phyloP scores from a whole-genome alignment of 352 stramenopile species.

The Elongisporangium senticosum region DNA sequence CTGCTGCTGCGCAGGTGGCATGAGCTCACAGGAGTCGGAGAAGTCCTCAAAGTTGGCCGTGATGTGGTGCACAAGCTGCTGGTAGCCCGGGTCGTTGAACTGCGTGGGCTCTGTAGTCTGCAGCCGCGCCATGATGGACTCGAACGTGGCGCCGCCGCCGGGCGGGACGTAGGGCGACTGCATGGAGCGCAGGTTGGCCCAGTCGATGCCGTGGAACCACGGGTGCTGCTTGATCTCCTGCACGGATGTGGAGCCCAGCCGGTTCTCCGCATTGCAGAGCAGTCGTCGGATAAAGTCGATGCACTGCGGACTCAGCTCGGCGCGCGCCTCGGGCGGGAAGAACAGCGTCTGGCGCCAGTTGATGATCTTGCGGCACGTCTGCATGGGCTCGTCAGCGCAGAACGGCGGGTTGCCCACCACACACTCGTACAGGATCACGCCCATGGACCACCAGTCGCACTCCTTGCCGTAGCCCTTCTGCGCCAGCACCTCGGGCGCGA shows the following conservation, averaged over 20 bases:
- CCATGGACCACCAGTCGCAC: conserved; percentile 99
- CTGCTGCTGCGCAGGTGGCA: conserved; percentile 11
- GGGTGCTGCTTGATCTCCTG: conserved; percentile 96
- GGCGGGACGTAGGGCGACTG: conserved; percentile 88
- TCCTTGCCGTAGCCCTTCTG: conserved; percentile 81
- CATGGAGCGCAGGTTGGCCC: conserved; percentile 75
- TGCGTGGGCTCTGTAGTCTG: conserved; percentile 65
- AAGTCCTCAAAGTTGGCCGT: conserved; percentile 98
- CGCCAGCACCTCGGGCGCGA: conserved; percentile 96
- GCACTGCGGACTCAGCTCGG: conserved; percentile 70
- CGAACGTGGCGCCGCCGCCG: conserved; percentile 85
- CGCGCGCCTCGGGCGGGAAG: conserved; percentile 64
- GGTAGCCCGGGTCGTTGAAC: conserved; percentile 54
- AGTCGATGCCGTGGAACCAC: conserved; percentile 96
- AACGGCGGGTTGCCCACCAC: conserved; percentile 99
- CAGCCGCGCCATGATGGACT: conserved; percentile 89
- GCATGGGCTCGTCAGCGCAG: conserved; percentile 96
- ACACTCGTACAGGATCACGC: conserved; percentile 99
- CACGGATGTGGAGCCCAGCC: conserved; percentile 91
- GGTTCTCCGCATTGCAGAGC: conserved; percentile 92
- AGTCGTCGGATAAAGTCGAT: conserved; percentile 92
- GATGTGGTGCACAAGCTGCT: conserved; percentile 87
- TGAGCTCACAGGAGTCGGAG: conserved; percentile 75
- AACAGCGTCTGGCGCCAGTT: conserved; percentile 85
- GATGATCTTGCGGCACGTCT: conserved; percentile 95